Evolutionary conservation across 306 rosid genomes (phyloP).

Genomic region (Prunus davidiana): DNA sequence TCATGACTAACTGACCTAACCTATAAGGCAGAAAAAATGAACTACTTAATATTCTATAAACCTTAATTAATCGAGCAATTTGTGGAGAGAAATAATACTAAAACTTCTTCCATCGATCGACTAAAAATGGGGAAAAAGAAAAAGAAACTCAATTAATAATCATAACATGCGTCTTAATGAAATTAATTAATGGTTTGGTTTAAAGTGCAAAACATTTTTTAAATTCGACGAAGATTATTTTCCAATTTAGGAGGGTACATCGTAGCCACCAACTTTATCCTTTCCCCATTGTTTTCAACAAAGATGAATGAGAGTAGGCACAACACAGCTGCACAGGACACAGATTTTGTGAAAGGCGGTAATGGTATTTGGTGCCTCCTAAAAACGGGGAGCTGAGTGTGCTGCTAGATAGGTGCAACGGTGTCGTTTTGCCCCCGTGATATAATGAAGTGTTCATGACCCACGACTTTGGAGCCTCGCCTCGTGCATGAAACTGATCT

Average conservation of each 20-base stretch:
- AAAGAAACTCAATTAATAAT: neutral
- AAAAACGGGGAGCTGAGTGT: neutral
- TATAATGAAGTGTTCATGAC: neutral
- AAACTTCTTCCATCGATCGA: no score
- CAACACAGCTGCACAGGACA: neutral
- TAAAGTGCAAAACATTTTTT: neutral
- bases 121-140: no score
- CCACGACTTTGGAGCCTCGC: neutral
- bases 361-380: constrained; percentile 1
- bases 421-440: neutral
- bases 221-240: neutral
- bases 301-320: neutral
- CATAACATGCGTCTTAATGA: neutral
- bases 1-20: no score
- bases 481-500: neutral
- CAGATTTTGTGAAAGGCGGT: neutral
- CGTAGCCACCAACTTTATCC: neutral
- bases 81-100: no score
- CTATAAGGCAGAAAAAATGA: no score
- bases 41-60: no score
- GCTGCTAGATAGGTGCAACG: neutral
- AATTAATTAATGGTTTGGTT: neutral
- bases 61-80: no score
- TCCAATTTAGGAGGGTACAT: neutral
- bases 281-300: constrained; percentile 1